Conservation (phyloP, 352 stramenopile genomes). For the Globisporangium cylindrosporum region DNA sequence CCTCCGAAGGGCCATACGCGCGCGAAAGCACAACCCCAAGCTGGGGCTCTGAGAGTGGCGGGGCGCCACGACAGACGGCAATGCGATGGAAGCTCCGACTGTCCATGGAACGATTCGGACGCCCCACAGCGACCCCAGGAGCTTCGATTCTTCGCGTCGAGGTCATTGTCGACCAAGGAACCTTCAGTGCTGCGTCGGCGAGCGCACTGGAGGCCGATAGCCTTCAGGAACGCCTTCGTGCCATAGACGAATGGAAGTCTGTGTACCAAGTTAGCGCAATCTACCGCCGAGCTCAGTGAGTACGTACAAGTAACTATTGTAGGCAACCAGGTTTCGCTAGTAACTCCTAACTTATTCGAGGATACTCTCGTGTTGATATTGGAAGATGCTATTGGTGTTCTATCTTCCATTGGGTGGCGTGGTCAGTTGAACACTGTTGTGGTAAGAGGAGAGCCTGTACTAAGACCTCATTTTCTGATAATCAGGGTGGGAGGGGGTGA, state of each 20-base stretch:
- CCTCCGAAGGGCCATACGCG: not conserved
- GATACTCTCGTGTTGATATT: not conserved
- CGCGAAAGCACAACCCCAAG: not conserved
- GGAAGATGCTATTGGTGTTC: not conserved
- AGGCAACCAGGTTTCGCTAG: not conserved
- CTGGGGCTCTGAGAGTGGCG: not conserved
- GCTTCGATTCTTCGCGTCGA: constrained; percentile 8
- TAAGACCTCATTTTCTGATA: not conserved
- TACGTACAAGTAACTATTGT: not conserved
- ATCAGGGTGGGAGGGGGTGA: not conserved
- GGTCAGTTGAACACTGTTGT: not conserved
- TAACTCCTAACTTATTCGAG: not conserved
- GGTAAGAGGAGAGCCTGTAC: not conserved
- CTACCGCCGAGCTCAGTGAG: constrained; percentile 5
- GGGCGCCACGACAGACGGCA: not conserved
- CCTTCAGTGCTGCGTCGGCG: not conserved
- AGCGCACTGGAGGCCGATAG: not conserved
- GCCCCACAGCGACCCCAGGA: not conserved
- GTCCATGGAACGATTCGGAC: constrained; percentile 14
- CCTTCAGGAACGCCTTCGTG: not conserved
- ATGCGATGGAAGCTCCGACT: constrained; percentile 11
- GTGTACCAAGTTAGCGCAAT: constrained; percentile 5
- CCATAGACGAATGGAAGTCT: constrained; percentile 6
- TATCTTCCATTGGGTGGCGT: not conserved
- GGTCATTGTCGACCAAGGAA: constrained; percentile 1